A percentile compares a stretch with the other conserved stretches of the same genome.
Conservation (phyloP, 2,329 filamentous ascomycete species). For the Alternaria alternata region DNA sequence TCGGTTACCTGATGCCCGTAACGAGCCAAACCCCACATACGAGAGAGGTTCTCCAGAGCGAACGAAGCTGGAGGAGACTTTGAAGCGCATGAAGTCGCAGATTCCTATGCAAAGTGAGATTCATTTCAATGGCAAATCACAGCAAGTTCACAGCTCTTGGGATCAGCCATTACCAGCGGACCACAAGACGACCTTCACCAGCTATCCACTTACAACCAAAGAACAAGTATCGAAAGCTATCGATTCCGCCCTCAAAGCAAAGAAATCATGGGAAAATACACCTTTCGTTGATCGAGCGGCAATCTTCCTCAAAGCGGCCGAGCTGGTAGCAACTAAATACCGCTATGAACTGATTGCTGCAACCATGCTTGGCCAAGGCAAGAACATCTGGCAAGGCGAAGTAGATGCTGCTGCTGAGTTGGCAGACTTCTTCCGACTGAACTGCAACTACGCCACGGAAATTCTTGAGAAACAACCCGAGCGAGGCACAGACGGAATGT, state of each 20-base stretch:
- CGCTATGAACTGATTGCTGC: slow-evolving; percentile 94
- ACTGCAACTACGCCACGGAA: slow-evolving; percentile 90
- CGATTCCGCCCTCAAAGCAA: slow-evolving; percentile 80
- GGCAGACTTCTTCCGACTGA: slow-evolving; percentile 88
- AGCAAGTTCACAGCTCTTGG: slow-evolving; percentile 32
- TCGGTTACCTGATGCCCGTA: slow-evolving; percentile 36
- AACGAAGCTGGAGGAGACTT: slow-evolving; percentile 30
- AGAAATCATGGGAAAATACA: slow-evolving; percentile 81
- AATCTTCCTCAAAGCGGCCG: slow-evolving; percentile 93
- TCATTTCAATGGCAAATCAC: slow-evolving; percentile 36
- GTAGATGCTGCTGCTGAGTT: slow-evolving; percentile 93
- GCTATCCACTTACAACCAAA: slow-evolving; percentile 79
- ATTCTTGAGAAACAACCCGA: slow-evolving; percentile 84
- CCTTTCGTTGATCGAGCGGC: slow-evolving; percentile 90
- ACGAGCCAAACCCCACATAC: slow-evolving; percentile 43
- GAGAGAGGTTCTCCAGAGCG: slow-evolving; percentile 40
- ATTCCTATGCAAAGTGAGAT: slow-evolving; percentile 40
- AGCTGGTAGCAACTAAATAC: slow-evolving; percentile 88
- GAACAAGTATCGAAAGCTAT: slow-evolving; percentile 80
- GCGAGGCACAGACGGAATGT: slow-evolving; percentile 81
- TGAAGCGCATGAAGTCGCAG: slow-evolving; percentile 37
- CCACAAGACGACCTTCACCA: slow-evolving; percentile 78
- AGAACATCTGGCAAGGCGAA: slow-evolving; percentile 98
- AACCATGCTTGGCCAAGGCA: slow-evolving; percentile 94
- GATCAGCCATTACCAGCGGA: slow-evolving; percentile 40